Conservation (phyloP, 352 stramenopile species). For the Globisporangium megalacanthum region DNA sequence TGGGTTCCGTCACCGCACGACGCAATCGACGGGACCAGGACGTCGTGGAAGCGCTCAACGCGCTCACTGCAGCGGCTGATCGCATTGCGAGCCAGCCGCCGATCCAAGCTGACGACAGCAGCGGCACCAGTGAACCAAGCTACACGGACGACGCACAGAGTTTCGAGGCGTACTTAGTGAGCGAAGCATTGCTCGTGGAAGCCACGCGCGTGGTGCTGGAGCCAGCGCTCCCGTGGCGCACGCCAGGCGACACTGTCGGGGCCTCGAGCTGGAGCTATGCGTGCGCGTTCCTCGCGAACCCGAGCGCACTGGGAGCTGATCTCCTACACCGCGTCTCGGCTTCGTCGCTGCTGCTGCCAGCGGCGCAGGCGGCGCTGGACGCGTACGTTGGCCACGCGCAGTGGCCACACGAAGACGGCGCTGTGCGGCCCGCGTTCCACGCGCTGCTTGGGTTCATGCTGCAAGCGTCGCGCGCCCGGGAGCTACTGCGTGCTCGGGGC, state of each 20-base stretch:
- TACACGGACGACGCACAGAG: slow-evolving; percentile 11
- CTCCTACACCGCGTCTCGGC: slow-evolving; percentile 14
- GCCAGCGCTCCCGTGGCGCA: slow-evolving; percentile 28
- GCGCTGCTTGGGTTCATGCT: slow-evolving; percentile 33
- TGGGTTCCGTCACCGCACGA: background rate
- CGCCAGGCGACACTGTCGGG: slow-evolving; percentile 41
- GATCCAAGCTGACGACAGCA: background rate
- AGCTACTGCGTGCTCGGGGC: slow-evolving; percentile 18
- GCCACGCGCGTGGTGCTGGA: slow-evolving; percentile 35
- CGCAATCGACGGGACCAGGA: slow-evolving; percentile 18
- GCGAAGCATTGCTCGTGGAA: slow-evolving; percentile 53
- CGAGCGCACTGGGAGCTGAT: slow-evolving; percentile 16
- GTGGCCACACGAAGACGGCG: slow-evolving; percentile 25
- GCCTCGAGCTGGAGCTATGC: slow-evolving; percentile 50
- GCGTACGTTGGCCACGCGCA: slow-evolving; percentile 31
- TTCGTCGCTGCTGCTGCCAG: slow-evolving; percentile 6
- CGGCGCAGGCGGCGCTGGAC: slow-evolving; percentile 18
- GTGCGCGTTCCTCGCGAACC: slow-evolving; percentile 33
- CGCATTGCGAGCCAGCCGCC: slow-evolving; percentile 16
- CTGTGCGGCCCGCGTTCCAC: slow-evolving; percentile 24
- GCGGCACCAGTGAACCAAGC: background rate
- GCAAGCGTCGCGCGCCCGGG: slow-evolving; percentile 28
- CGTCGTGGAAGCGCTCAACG: slow-evolving; percentile 17
- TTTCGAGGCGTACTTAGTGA: slow-evolving; percentile 61
- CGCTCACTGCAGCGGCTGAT: slow-evolving; percentile 12